Base-by-base conservation (phyloP, 495 filamentous ascomycete species). In the Aspergillus olivimuriae region DNA sequence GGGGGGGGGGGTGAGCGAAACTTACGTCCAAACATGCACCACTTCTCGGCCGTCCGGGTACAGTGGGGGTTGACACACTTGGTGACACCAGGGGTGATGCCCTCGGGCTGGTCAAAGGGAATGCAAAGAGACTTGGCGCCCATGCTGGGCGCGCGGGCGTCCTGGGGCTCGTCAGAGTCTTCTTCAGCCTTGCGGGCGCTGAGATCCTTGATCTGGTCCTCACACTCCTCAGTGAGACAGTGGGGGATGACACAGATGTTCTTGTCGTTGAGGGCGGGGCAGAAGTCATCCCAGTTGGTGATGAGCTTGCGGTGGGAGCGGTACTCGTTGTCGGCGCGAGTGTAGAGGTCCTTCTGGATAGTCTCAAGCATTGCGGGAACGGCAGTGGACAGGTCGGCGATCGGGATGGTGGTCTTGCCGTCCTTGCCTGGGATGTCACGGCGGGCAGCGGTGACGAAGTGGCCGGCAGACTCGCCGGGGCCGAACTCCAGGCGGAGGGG, bases 41-140 rank as follows among this genome's bases (percentile, higher is more conserved):
- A 95, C 47, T 82, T 73, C 75, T 89, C 78, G 17, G 89, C 89
- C 10, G 76, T 46, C 7, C 70, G 71, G 33, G 57, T 66, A 64
- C 92, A 98, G 49, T 94, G 76, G 20, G 94, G 89, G 72, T 87
- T 94, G 48, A 82, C 68, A 62, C 92, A 98, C 68, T 89, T 89
- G 39, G 88, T 95, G 62, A 84, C 81, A 21, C 87, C 90, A 47
- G 78, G 68, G 45, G 80, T 69, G 44, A 95, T 65, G 26, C 82
- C 87, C 52, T 83, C 81, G 26, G 91, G 89, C 75, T 97, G 92
- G 50, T 97, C 87, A 58, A 95, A 95, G 16, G 94, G 92, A 74
- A 98, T 96, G 63, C 92, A 98, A 55, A 98, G 74, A 48, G 81
- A 86, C 80, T 98, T 98, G 56, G 92, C 94, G 47, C 92, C 92